phyloP scores from a whole-genome alignment of 2,329 filamentous ascomycete genomes.

The Leptosphaerulina australis region DNA sequence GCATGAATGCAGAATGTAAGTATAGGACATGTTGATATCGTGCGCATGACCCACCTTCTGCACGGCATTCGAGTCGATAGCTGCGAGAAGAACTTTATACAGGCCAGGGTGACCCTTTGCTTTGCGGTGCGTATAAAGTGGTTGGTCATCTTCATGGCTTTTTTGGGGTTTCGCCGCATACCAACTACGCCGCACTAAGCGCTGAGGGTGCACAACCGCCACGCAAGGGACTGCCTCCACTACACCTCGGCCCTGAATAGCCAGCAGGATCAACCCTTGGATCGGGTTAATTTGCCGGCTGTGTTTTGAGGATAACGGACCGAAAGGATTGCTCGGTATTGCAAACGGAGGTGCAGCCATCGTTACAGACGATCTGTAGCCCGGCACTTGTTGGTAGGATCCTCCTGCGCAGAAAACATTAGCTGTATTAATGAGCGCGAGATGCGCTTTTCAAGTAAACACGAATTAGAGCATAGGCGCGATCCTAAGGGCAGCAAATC shows the following conservation, averaged over 20 bases:
- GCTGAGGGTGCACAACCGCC: conserved; percentile 11
- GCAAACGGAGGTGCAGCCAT: neutral
- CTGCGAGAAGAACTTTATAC: neutral
- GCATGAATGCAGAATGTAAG: neutral
- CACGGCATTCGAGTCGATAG: neutral
- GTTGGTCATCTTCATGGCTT: conserved; percentile 1
- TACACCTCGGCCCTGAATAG: neutral
- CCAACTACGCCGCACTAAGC: conserved; percentile 17
- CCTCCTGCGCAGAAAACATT: too few relatives aligned
- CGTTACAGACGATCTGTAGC: neutral
- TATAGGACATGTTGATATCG: neutral
- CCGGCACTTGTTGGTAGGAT: neutral
- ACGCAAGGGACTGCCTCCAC: conserved; percentile 14
- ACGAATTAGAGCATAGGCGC: neutral
- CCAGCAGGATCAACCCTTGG: neutral
- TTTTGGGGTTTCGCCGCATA: conserved; percentile 4
- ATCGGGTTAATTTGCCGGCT: neutral
- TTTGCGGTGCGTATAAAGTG: neutral
- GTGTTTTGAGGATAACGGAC: neutral
- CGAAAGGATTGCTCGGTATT: conserved; percentile 6
- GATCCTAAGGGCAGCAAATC: neutral
- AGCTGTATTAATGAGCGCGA: neutral
- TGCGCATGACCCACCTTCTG: neutral
- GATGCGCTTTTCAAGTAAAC: neutral
- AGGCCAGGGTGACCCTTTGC: conserved; percentile 8